Conservation (phyloP, 2,329 filamentous ascomycete genomes). For the Hansfordia pulvinata region DNA sequence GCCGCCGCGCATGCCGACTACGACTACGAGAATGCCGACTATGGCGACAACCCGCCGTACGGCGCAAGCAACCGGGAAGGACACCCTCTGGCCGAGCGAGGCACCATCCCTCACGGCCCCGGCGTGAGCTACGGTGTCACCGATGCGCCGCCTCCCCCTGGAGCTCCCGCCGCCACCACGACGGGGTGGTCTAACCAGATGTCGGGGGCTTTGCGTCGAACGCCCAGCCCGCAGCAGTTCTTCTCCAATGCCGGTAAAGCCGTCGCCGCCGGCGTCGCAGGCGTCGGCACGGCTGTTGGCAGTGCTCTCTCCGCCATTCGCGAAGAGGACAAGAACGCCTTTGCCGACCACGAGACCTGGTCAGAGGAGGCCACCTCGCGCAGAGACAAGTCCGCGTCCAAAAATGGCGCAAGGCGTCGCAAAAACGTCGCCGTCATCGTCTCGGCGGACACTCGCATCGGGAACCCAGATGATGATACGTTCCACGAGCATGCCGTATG, state of each 20-base stretch:
- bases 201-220: conserved; percentile 67
- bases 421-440: conserved; percentile 83
- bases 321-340: conserved; percentile 70
- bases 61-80: conserved; percentile 25
- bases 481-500: conserved; percentile 73
- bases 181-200: conserved; percentile 62
- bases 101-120: too few species aligned
- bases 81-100: too few species aligned
- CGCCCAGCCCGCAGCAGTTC: conserved; percentile 78
- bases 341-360: conserved; percentile 81
- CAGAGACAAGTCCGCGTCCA: conserved; percentile 24
- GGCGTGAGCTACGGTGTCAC: conserved; percentile 27
- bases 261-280: conserved; percentile 68
- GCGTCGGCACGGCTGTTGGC: conserved; percentile 69
- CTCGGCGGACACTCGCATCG: conserved; percentile 56
- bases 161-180: conserved; percentile 19
- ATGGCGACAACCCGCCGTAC: conserved; percentile 36
- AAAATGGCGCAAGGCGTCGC: conserved; percentile 32
- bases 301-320: conserved; percentile 72
- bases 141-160: conserved; percentile 17
- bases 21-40: conserved; percentile 33
- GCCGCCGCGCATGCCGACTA: conserved; percentile 33
- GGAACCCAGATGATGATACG: conserved; percentile 43
- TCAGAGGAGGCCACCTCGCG: conserved; percentile 75
- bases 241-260: conserved; percentile 73